Base-by-base conservation (phyloP, 2,329 filamentous ascomycete genomes). In the Colletotrichum coccodes region DNA sequence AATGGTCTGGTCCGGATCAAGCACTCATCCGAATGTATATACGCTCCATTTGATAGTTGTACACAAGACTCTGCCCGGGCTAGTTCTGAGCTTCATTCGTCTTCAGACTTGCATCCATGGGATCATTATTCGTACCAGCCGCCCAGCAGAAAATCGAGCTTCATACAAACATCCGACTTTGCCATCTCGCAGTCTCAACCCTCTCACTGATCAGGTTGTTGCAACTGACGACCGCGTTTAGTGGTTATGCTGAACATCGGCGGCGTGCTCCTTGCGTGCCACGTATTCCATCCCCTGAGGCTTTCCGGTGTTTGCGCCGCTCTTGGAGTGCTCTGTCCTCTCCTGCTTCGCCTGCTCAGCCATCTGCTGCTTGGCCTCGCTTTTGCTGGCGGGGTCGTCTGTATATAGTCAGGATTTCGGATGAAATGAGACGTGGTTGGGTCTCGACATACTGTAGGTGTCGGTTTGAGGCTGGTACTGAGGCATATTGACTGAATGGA, bases 271-370 rank as follows among this genome's bases (percentile, higher is more conserved):
- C 23, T 57, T 63, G 18, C 60, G 60, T 3, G 52, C 60, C 23
- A 63, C 60, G 30, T 57, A 57, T 21, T 63, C 60, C 40, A 63
- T 52, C 5, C 60, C 42, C 4, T 53, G 18, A 2, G 40, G 50
- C 50, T 63, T 63, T 21, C 42, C 32, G 5, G 47, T 65, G 56
- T 65, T 65, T 6, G 63, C 63, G n/a, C 63, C 63, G 0, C 47
- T 60, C 47, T 65, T 65, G 6, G 63, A 65, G 56, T 60, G 56
- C 30, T 65, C 63, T 5, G 11, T 61, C 46, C 56, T 65, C 38
- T 65, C 38, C 38, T 54, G 38, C 3, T 38, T 36, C 14, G 52
- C 30, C 38, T 65, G 47, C 23, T 65, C 34, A 4, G 56, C 46
- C 21, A 65, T 65, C 34, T 54, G 50, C 38, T 65, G 36, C 30